Base-by-base conservation (phyloP, 306 rosid species). In the Trifolium dubium region DNA sequence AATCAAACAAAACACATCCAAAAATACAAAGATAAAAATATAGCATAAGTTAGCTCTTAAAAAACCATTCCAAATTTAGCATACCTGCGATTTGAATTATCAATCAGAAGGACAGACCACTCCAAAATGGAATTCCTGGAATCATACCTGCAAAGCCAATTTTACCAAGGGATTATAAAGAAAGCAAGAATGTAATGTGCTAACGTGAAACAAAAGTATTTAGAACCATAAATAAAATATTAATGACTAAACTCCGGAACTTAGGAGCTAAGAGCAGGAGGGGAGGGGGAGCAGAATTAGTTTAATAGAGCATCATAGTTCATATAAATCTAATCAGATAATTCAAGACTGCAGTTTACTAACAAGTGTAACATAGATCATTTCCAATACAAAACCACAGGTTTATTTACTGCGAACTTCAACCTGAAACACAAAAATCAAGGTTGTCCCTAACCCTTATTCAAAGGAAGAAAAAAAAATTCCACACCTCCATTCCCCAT, bases 51-150 rank as follows among this genome's bases (percentile, higher is more conserved):
- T 43, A 77, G 51, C 55, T 54, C 62, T 67, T 5, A 15, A 37
- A 61, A 47, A 44, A 29, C 19, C 58, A 19, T 49, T 59, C 64
- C 53, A 64, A 73, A 37, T 66, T 54, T 58, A 71, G 31, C 77
- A 59, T 50, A 94, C 98, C 95, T 92, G 84, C 98, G 91, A 81
- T 91, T 94, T 58, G 97, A 91, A 78, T 92, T 77, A 82, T 94
- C 96, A 68, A 92, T 83, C 34, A 92, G 93, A 73, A 94, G 92
- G 77, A 91, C 86, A 72, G 95, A 88, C 98, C 98, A 94, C 72
- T 92, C 96, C 88, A 94, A 87, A 60, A 85, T 49, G 73, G 96
- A 88, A 85, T 89, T 94, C 89, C 96, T 89, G 0, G 95, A 69
- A 78, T 89, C 97, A 80, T 84, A 94, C 87, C 98, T 94, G 80